Conservation (phyloP, 2,329 filamentous ascomycete species). For the Colletotrichum graminicola region DNA sequence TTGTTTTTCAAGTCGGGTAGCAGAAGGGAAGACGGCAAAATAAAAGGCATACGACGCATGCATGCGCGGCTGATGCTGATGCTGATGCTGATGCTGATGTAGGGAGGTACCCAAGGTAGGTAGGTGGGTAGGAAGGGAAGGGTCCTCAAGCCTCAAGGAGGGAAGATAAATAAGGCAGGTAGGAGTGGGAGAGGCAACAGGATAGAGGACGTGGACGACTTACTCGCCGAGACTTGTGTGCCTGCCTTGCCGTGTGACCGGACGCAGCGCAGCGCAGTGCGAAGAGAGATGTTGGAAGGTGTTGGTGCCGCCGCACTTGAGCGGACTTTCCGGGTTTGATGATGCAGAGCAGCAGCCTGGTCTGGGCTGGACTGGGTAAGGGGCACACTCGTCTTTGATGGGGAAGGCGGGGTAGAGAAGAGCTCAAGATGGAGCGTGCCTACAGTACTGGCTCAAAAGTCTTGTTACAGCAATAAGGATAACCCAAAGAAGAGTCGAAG, state of each 20-base stretch:
- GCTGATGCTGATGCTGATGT: not conserved
- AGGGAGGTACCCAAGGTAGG: not conserved
- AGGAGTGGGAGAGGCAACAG: constrained; percentile 21
- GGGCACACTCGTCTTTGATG: constrained; percentile 15
- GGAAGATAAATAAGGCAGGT: not conserved
- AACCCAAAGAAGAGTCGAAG: too few relatives aligned
- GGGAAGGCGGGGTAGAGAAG: constrained; percentile 14
- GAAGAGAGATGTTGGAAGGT: not conserved
- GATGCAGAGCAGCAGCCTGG: constrained; percentile 40
- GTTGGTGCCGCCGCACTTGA: not conserved
- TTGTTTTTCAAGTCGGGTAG: not conserved
- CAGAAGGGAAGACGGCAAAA: not conserved
- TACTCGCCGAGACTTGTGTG: constrained; percentile 3
- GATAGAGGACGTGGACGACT: constrained; percentile 7
- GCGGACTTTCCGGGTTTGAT: constrained; percentile 19
- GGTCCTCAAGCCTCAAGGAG: not conserved
- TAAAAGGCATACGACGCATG: not conserved
- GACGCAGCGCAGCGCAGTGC: not conserved
- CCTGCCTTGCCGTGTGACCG: not conserved
- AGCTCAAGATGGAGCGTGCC: not conserved
- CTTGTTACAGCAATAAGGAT: too few relatives aligned
- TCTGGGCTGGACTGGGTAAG: too few relatives aligned
- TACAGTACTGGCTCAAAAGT: too few relatives aligned
- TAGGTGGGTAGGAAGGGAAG: not conserved
- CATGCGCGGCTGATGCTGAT: not conserved